Evolutionary conservation across 148 eudicot genomes (phyloP).

Genomic region (Agrostemma githago): DNA sequence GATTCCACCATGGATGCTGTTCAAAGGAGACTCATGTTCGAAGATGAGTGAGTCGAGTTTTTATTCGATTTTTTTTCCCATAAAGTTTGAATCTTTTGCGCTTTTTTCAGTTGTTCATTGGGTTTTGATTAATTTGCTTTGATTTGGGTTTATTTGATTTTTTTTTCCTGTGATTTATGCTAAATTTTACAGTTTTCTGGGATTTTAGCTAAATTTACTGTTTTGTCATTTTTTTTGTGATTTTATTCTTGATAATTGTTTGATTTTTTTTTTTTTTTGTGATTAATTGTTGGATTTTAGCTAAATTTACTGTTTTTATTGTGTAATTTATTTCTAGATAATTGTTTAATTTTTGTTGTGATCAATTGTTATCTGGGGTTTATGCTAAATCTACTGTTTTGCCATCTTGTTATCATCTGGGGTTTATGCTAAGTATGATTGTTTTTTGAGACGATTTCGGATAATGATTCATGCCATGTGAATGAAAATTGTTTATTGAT

Average conservation of each 20-base stretch:
- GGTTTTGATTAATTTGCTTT: neutral
- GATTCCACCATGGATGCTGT: conserved; percentile 81
- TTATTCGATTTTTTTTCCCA: neutral
- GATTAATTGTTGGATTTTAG: neutral
- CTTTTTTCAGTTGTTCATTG: neutral
- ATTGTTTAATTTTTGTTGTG: neutral
- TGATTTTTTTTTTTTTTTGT: neutral
- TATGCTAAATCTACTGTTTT: neutral
- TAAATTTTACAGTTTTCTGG: neutral
- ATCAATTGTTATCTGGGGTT: neutral
- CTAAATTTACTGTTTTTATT: neutral
- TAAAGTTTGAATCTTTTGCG: conserved; percentile 11
- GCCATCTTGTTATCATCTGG: neutral
- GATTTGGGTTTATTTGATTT: neutral
- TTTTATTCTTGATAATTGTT: neutral
- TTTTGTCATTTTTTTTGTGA: neutral
- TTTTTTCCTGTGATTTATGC: neutral
- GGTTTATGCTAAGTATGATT: neutral
- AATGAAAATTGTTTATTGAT: neutral
- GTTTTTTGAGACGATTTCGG: neutral
- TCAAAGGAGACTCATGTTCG: conserved; percentile 82
- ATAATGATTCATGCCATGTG: too few species aligned
- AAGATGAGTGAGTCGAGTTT: conserved; percentile 61
- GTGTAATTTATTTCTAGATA: neutral
- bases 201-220: too few species aligned